Conservation (phyloP, 2,329 filamentous ascomycete genomes). For the Exserohilum rostratum region DNA sequence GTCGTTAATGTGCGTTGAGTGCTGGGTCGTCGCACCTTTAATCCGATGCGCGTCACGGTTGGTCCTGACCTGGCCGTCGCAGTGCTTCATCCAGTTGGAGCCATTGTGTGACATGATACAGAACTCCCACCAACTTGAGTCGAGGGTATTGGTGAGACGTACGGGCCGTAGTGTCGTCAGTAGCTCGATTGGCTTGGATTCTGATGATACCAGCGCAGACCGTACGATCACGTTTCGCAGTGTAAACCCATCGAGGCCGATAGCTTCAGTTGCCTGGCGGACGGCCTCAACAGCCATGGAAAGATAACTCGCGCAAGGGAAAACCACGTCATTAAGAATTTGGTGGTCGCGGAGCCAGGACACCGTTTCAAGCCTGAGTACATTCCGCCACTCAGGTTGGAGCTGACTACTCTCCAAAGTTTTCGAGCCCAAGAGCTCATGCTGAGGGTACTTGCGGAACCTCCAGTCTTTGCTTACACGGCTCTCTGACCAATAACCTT, state of each 20-base stretch:
- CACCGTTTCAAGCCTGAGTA: slow-evolving; percentile 18
- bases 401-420: neutral
- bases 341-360: slow-evolving; percentile 13
- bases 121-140: neutral
- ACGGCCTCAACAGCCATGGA: slow-evolving; percentile 6
- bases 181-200: neutral
- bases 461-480: slow-evolving; percentile 9
- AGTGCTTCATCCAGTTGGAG: neutral
- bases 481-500: slow-evolving; percentile 28
- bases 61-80: neutral
- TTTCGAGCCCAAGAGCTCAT: slow-evolving; percentile 11
- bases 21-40: neutral
- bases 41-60: neutral
- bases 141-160: neutral
- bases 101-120: neutral
- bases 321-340: slow-evolving; percentile 22
- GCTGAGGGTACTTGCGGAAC: slow-evolving; percentile 10
- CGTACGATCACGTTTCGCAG: neutral
- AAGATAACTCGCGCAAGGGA: neutral
- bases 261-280: neutral
- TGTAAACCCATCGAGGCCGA: neutral
- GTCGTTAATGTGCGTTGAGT: neutral
- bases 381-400: slow-evolving; percentile 27
- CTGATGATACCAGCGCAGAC: neutral
- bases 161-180: neutral